Conservation (phyloP, 257 asterid species). For the Scutellaria barbata region DNA sequence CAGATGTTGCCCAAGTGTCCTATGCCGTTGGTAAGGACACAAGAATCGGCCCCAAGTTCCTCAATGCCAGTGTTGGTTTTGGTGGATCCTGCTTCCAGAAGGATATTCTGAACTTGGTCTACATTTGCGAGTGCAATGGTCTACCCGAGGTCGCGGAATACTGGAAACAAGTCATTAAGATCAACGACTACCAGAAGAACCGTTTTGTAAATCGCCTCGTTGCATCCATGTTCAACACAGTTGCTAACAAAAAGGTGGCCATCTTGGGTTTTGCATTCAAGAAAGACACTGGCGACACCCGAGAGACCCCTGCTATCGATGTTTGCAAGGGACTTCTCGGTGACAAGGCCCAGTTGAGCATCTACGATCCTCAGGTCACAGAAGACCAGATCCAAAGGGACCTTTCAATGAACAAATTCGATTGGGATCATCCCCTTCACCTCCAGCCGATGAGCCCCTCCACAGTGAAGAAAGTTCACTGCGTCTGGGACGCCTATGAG, state of each 20-base stretch:
- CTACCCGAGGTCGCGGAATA: conserved; percentile 76
- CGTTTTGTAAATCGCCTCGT: conserved; percentile 72
- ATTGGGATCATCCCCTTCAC: conserved; percentile 78
- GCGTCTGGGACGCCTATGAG: conserved; percentile 67
- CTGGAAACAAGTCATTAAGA: conserved; percentile 77
- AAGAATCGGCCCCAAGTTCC: conserved; percentile 70
- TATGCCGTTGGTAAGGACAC: conserved; percentile 70
- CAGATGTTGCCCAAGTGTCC: conserved; percentile 63
- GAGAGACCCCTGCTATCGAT: conserved; percentile 76
- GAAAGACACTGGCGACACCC: conserved; percentile 74
- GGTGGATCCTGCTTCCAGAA: conserved; percentile 82
- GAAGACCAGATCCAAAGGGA: conserved; percentile 76
- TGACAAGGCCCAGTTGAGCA: conserved; percentile 68
- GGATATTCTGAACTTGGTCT: conserved; percentile 70
- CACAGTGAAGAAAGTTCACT: conserved; percentile 53
- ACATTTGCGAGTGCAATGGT: conserved; percentile 78
- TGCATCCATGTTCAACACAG: conserved; percentile 77
- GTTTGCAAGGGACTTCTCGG: conserved; percentile 74
- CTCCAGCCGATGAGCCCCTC: conserved; percentile 83
- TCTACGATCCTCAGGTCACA: conserved; percentile 72
- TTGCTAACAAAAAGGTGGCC: conserved; percentile 69
- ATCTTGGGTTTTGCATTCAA: conserved; percentile 73
- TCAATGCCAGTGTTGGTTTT: conserved; percentile 70
- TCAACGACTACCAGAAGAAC: conserved; percentile 70
- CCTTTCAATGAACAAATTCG: conserved; percentile 69